Evolutionary conservation across 2,329 filamentous ascomycete species (phyloP).

Genomic region (Neoarthrinium moseri): DNA sequence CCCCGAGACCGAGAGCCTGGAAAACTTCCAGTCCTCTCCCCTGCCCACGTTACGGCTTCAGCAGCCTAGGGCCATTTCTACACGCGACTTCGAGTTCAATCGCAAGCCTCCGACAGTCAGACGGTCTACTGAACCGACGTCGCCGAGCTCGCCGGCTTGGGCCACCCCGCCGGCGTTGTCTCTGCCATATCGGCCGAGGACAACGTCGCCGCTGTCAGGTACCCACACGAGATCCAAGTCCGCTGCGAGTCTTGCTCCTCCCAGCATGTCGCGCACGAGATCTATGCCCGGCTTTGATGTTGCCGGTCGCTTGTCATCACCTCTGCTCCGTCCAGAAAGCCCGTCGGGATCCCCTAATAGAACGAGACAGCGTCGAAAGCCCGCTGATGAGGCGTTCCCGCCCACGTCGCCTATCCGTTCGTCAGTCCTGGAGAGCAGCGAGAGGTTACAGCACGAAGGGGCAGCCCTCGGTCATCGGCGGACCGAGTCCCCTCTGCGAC

Average conservation of each 20-base stretch:
- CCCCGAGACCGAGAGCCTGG: slow-evolving; percentile 67
- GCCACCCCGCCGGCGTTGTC: slow-evolving; percentile 33
- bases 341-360: slow-evolving; percentile 54
- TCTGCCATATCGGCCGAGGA: slow-evolving; percentile 60
- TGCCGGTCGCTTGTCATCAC: slow-evolving; percentile 55
- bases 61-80: slow-evolving; percentile 32
- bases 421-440: slow-evolving; percentile 51
- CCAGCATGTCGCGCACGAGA: slow-evolving; percentile 61
- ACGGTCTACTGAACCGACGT: slow-evolving; percentile 58
- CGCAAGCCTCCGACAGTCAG: slow-evolving; percentile 54
- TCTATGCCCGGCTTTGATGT: slow-evolving; percentile 64
- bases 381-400: slow-evolving; percentile 60
- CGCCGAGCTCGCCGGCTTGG: slow-evolving; percentile 53
- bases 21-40: slow-evolving; percentile 61
- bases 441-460: slow-evolving; percentile 46
- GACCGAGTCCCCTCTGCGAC: slow-evolving; percentile 56
- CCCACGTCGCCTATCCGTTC: slow-evolving; percentile 50
- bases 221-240: slow-evolving; percentile 59
- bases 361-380: slow-evolving; percentile 52
- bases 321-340: slow-evolving; percentile 52
- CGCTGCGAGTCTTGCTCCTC: slow-evolving; percentile 50
- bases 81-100: slow-evolving; percentile 39
- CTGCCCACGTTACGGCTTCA: slow-evolving; percentile 53
- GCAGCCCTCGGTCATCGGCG: slow-evolving; percentile 43
- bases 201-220: slow-evolving; percentile 59